Percentiles rank a stretch among this genome's conserved stretches.
phyloP scores from a whole-genome alignment of 2,329 filamentous ascomycete species.

The Diaporthe vaccinii region DNA sequence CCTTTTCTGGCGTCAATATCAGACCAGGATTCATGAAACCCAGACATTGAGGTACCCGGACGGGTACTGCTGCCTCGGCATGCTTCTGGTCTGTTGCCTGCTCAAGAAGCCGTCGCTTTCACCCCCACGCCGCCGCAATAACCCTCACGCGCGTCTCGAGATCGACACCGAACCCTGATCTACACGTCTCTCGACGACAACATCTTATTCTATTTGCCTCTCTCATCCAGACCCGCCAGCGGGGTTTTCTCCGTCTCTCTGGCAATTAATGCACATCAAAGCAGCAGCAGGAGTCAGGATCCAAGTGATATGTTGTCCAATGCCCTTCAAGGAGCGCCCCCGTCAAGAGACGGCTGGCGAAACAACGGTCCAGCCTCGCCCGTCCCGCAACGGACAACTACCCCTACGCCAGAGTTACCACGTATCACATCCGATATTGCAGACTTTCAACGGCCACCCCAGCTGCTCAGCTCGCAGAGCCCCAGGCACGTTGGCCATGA shows the following conservation, averaged over 20 bases:
- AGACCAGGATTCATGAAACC: neutral
- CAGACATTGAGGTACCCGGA: neutral
- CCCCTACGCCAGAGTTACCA: conserved; percentile 21
- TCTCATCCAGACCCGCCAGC: neutral
- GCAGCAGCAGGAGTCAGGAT: neutral
- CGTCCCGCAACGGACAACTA: conserved; percentile 19
- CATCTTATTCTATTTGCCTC: neutral
- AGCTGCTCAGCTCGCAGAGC: neutral
- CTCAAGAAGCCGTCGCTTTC: neutral
- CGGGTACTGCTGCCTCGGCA: neutral
- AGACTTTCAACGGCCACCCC: conserved; percentile 1
- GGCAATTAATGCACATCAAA: neutral
- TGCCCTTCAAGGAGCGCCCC: neutral
- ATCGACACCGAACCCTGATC: conserved; percentile 6
- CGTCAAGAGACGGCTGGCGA: conserved; percentile 16
- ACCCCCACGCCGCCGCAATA: neutral
- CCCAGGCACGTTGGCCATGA: neutral
- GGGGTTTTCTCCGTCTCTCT: neutral
- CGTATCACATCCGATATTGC: conserved; percentile 24
- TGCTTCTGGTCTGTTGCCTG: neutral
- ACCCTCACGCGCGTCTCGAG: neutral
- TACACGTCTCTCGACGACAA: neutral
- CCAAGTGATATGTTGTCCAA: conserved; percentile 23
- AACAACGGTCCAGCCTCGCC: conserved; percentile 18
- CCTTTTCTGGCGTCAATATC: neutral